Evolutionary conservation across 2,329 filamentous ascomycete genomes (phyloP).

Genomic region (Penicillium brasilianum): DNA sequence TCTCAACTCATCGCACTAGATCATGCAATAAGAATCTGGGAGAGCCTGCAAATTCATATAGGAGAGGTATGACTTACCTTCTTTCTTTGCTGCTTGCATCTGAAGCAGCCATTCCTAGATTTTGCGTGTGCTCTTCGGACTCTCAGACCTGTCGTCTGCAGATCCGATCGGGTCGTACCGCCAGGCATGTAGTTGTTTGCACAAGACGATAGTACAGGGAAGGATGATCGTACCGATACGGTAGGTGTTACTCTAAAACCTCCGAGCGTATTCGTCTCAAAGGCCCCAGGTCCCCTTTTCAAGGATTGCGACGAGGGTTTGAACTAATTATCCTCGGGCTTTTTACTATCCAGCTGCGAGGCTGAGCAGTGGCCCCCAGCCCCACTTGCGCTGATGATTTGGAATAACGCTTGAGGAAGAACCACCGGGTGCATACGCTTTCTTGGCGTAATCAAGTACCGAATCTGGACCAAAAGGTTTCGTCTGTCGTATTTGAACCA

Average conservation of each 20-base stretch:
- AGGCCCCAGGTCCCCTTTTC: neutral
- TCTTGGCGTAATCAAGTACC: neutral
- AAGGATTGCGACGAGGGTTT: neutral
- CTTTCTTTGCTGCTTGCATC: slow-evolving; percentile 44
- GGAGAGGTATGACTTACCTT: slow-evolving; percentile 31
- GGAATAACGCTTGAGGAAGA: neutral
- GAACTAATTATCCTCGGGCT: neutral
- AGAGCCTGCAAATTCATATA: too few relatives aligned
- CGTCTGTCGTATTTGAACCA: neutral
- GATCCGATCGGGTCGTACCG: neutral
- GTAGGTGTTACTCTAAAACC: neutral
- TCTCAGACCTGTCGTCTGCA: slow-evolving; percentile 15
- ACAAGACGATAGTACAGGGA: neutral
- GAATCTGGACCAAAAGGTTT: neutral
- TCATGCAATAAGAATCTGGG: neutral
- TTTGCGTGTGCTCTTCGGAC: slow-evolving; percentile 37
- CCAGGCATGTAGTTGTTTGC: neutral
- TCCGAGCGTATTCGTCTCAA: neutral
- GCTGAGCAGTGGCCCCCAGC: neutral
- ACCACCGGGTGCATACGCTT: neutral
- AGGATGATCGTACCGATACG: neutral
- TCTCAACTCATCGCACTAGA: neutral
- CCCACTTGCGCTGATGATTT: slow-evolving; percentile 1
- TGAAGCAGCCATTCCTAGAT: slow-evolving; percentile 41
- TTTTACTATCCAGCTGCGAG: neutral